Conservation (phyloP, 2,329 filamentous ascomycete species). For the Graphiopsis chlorocephala region DNA sequence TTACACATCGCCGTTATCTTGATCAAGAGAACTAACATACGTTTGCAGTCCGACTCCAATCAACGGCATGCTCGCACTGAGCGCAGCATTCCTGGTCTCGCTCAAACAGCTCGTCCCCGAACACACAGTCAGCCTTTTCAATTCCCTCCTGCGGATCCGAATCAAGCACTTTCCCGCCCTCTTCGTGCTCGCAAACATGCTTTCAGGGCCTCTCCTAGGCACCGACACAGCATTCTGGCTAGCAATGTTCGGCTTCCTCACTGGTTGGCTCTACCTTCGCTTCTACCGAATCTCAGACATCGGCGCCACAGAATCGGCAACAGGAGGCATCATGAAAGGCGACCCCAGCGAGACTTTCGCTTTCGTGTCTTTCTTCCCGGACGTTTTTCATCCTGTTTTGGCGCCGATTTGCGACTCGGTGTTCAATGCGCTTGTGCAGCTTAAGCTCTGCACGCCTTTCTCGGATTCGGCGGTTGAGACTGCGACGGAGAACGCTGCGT, state of each 20-base stretch:
- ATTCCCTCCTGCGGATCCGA: constrained; percentile 81
- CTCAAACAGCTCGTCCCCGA: constrained; percentile 98
- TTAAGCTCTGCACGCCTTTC: constrained; percentile 82
- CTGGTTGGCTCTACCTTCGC: constrained; percentile 91
- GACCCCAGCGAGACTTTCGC: constrained; percentile 96
- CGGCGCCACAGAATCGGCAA: constrained; percentile 47
- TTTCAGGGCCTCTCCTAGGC: constrained; percentile 62
- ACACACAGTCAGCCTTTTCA: constrained; percentile 92
- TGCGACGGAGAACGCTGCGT: constrained; percentile 67
- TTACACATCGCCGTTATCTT: not conserved
- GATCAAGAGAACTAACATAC: not conserved
- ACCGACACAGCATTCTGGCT: constrained; percentile 78
- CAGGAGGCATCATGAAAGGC: constrained; percentile 64
- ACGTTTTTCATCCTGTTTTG: constrained; percentile 73
- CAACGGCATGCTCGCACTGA: constrained; percentile 82
- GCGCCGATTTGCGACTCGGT: constrained; percentile 70
- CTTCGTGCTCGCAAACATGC: constrained; percentile 68
- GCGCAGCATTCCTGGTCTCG: constrained; percentile 90
- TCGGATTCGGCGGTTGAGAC: constrained; percentile 75
- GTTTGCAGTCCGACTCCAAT: constrained; percentile 66
- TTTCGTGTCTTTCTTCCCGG: constrained; percentile 93
- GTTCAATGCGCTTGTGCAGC: constrained; percentile 69
- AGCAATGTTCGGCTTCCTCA: constrained; percentile 75
- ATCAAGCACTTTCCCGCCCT: constrained; percentile 78
- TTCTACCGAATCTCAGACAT: constrained; percentile 75